These are phyloP conservation scores for Hydrangea macrophylla DNA, from an alignment of 148 eudicot species.

Conservation along the genomic window DNA sequence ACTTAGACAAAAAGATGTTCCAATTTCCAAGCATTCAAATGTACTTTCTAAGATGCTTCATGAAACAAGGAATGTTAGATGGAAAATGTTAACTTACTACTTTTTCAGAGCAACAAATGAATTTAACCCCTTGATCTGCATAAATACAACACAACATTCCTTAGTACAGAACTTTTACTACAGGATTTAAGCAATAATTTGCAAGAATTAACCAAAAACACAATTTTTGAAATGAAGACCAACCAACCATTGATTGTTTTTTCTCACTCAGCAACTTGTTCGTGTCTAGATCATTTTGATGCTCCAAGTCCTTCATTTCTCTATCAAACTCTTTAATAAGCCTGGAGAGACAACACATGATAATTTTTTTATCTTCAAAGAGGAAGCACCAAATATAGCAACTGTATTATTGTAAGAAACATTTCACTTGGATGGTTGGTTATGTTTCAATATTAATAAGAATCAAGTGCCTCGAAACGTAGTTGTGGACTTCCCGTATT, in stretches of 20 bases:
- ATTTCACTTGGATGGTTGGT: no score
- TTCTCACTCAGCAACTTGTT: slow-evolving; percentile 70
- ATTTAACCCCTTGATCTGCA: slow-evolving; percentile 91
- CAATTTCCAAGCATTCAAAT: not conserved
- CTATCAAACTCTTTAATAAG: slow-evolving; percentile 94
- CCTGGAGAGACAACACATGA: slow-evolving; percentile 46
- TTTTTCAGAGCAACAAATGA: slow-evolving; percentile 90
- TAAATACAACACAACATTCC: slow-evolving; percentile 8
- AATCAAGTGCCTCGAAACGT: no score
- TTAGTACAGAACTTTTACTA: no score
- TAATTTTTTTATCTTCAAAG: no score
- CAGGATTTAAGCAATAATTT: slow-evolving; percentile 7
- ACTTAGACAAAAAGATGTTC: not conserved
- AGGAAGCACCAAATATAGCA: no score
- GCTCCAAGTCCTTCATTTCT: slow-evolving; percentile 69
- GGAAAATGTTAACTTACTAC: slow-evolving; percentile 58
- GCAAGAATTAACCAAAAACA: slow-evolving; percentile 6
- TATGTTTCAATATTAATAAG: no score
- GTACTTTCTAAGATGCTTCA: not conserved
- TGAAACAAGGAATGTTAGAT: no score
- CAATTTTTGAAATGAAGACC: slow-evolving; percentile 6
- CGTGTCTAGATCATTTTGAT: slow-evolving; percentile 60
- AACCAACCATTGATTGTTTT: slow-evolving; percentile 88
- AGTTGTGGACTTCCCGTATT: no score
- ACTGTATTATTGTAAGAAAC: no score